These are phyloP conservation scores for Nigrospora oryzae DNA, from an alignment of 2,329 filamentous ascomycete genomes.

Conservation along the genomic window DNA sequence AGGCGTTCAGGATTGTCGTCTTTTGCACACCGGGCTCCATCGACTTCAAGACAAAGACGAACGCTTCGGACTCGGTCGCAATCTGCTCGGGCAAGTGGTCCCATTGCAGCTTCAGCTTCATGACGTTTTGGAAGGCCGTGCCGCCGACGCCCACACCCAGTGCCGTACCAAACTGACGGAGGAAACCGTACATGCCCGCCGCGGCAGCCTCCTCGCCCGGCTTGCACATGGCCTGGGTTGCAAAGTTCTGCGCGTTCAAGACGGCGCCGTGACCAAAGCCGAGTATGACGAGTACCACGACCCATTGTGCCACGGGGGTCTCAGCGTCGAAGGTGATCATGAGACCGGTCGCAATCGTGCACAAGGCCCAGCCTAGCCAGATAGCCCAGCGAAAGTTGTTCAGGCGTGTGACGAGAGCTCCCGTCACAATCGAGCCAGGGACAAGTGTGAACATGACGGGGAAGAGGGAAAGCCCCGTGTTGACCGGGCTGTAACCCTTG, in stretches of 20 bases:
- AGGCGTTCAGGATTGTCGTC: slow-evolving; percentile 22
- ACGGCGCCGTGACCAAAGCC: slow-evolving; percentile 10
- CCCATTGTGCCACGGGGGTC: slow-evolving; percentile 4
- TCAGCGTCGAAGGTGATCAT: slow-evolving; percentile 5
- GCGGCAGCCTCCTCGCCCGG: slow-evolving; percentile 7
- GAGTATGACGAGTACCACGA: slow-evolving; percentile 3
- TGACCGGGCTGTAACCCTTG: slow-evolving; percentile 6
- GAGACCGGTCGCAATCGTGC: slow-evolving; percentile 3
- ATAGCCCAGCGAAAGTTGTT: slow-evolving; percentile 9
- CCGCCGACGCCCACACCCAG: slow-evolving; percentile 31
- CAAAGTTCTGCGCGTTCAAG: slow-evolving; percentile 9
- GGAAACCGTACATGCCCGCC: slow-evolving; percentile 28
- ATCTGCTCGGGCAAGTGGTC: slow-evolving; percentile 20
- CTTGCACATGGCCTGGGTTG: slow-evolving; percentile 9
- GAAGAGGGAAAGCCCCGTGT: slow-evolving; percentile 10
- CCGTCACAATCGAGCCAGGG: slow-evolving; percentile 7
- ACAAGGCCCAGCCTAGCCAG: slow-evolving; percentile 9
- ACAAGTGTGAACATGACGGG: slow-evolving; percentile 8
- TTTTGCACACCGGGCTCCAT: background rate
- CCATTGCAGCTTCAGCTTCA: slow-evolving; percentile 21
- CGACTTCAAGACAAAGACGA: slow-evolving; percentile 5
- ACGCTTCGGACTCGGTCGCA: slow-evolving; percentile 15
- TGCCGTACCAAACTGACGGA: slow-evolving; percentile 30
- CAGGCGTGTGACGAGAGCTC: slow-evolving; percentile 6
- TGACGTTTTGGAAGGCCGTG: slow-evolving; percentile 31